These are phyloP conservation scores for Serendipita sp. DNA, from an alignment of 1,284 basidiomycete genomes.

Conservation along the genomic window DNA sequence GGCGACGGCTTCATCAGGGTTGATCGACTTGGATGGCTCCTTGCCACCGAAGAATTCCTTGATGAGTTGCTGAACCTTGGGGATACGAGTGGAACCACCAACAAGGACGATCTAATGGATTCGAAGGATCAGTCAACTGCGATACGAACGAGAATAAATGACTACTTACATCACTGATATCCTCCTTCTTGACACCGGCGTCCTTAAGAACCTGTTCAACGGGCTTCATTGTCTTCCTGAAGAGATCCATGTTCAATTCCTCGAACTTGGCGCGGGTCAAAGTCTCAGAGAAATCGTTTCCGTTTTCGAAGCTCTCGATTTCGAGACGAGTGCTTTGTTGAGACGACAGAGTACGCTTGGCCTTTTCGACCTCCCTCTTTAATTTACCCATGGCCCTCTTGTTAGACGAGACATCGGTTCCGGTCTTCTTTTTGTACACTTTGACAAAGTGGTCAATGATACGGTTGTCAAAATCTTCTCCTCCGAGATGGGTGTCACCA, in stretches of 20 bases:
- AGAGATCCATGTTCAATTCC: conserved; percentile 96
- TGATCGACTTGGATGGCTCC: conserved; percentile 86
- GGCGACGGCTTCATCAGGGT: conserved; percentile 91
- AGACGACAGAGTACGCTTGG: conserved; percentile 87
- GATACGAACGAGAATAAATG: background rate
- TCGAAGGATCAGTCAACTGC: background rate
- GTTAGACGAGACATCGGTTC: conserved; percentile 77
- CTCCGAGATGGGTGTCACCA: conserved; percentile 97
- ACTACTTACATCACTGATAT: conserved; percentile 68
- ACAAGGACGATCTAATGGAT: conserved; percentile 60
- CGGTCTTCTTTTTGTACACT: conserved; percentile 90
- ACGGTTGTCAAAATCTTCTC: conserved; percentile 98
- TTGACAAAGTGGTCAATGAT: conserved; percentile 88
- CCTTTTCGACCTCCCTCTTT: conserved; percentile 97
- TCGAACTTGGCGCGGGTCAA: conserved; percentile 98
- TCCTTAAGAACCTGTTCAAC: conserved; percentile 99
- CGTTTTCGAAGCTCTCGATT: conserved; percentile 78
- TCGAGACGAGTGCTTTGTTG: conserved; percentile 62
- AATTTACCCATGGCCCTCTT: conserved; percentile 89
- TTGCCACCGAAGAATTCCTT: conserved; percentile 85
- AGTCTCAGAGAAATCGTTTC: conserved; percentile 94
- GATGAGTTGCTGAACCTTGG: conserved; percentile 93
- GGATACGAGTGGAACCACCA: conserved; percentile 93
- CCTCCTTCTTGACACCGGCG: conserved; percentile 93
- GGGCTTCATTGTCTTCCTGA: conserved; percentile 98